These are phyloP conservation scores for Pestalotiopsis sp. DNA, from an alignment of 2,329 filamentous ascomycete genomes.

Conservation along the genomic window DNA sequence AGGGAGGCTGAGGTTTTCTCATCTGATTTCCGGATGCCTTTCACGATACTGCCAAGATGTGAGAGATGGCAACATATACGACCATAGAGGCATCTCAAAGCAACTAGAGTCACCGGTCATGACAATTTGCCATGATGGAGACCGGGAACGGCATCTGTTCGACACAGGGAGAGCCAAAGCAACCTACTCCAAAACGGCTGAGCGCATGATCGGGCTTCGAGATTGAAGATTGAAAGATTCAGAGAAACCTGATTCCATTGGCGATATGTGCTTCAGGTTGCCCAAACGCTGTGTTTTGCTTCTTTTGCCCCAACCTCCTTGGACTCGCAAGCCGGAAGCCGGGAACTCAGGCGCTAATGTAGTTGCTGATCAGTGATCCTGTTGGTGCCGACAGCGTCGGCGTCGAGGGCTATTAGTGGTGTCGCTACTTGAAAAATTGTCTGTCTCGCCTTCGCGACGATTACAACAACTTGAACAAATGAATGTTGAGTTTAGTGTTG, in stretches of 20 bases:
- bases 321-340: neutral
- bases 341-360: neutral
- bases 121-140: neutral
- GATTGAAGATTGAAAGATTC: neutral
- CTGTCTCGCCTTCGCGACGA: no score
- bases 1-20: constrained; percentile 1
- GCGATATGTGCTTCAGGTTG: neutral
- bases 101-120: neutral
- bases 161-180: neutral
- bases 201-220: neutral
- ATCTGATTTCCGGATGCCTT: constrained; percentile 3
- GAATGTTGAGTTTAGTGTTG: no score
- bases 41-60: constrained; percentile 4
- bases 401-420: no score
- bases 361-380: neutral
- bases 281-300: neutral
- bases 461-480: no score
- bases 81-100: neutral
- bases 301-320: neutral
- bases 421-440: no score
- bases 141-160: neutral
- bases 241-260: neutral
- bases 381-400: no score
- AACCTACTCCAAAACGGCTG: neutral
- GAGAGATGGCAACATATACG: neutral